These are phyloP conservation scores for Zalerion maritima DNA, from an alignment of 495 filamentous ascomycete genomes.

Conservation along the genomic window DNA sequence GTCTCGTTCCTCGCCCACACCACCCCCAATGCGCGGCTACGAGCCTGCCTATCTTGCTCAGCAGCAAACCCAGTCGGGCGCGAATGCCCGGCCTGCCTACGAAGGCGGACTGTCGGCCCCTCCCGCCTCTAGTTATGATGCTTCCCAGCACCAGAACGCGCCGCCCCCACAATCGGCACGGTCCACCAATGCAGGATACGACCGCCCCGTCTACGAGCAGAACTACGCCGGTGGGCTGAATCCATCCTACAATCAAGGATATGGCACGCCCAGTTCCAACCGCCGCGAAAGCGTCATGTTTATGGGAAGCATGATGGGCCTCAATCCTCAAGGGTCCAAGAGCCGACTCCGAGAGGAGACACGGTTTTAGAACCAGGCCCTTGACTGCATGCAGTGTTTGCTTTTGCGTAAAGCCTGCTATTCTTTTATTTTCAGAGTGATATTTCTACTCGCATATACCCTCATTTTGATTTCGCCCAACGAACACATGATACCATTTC, in stretches of 20 bases:
- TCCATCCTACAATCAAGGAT: constrained; percentile 26
- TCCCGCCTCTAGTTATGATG: constrained; percentile 19
- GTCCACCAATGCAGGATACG: constrained; percentile 20
- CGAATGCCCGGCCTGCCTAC: constrained; percentile 25
- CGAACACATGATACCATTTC: too few species aligned
- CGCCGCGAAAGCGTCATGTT: constrained; percentile 34
- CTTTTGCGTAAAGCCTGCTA: too few species aligned
- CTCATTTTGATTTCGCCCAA: too few species aligned
- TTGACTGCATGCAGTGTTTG: too few species aligned
- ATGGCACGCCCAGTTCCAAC: constrained; percentile 17
- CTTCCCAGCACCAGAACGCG: constrained; percentile 8
- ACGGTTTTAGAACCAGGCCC: too few species aligned
- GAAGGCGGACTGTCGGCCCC: constrained; percentile 19
- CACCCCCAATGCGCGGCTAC: constrained; percentile 25
- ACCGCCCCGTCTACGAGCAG: constrained; percentile 25
- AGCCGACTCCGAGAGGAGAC: constrained; percentile 31
- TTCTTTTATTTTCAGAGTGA: too few species aligned
- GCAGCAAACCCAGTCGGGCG: constrained; percentile 11
- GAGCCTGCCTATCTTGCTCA: constrained; percentile 21
- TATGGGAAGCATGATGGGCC: constrained; percentile 21
- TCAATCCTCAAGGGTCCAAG: constrained; percentile 29
- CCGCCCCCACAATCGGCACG: constrained; percentile 5
- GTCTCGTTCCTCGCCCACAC: constrained; percentile 26
- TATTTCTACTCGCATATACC: too few species aligned
- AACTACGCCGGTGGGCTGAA: constrained; percentile 17